Percentiles rank a stretch among this genome's conserved stretches.
Evolutionary conservation across 148 eudicot genomes (phyloP).

Genomic region (Chenopodium quinoa): DNA sequence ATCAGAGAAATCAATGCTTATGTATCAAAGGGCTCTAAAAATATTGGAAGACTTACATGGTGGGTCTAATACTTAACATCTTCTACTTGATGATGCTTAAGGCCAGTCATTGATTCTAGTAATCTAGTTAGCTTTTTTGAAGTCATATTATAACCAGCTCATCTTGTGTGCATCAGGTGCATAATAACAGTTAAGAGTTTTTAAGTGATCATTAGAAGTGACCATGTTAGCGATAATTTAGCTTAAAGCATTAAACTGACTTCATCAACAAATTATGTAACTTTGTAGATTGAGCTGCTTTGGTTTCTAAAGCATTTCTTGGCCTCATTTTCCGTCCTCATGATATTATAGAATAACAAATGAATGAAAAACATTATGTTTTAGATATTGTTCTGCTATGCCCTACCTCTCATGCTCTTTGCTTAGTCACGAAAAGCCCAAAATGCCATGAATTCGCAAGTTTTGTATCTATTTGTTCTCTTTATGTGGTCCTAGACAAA

Average conservation of each 20-base stretch:
- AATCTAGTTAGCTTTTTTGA: background rate
- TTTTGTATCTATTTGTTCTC: background rate
- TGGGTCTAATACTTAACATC: slow-evolving; percentile 29
- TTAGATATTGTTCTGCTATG: background rate
- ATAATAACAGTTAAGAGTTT: too few species aligned
- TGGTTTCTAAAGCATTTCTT: background rate
- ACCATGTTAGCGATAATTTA: too few species aligned
- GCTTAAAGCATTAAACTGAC: background rate
- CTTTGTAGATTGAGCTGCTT: background rate
- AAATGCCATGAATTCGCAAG: background rate
- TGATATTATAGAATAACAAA: background rate
- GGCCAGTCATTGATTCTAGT: background rate
- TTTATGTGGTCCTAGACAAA: background rate
- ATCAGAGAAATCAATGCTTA: slow-evolving; percentile 48
- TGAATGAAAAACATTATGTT: background rate
- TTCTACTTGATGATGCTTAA: background rate
- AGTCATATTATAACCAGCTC: background rate
- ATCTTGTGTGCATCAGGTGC: background rate
- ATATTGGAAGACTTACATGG: slow-evolving; percentile 62
- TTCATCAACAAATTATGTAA: background rate
- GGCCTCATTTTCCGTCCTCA: background rate
- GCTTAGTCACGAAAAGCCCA: background rate
- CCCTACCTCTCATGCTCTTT: background rate
- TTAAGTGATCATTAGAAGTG: too few species aligned
- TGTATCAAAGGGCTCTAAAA: slow-evolving; percentile 60